These are phyloP conservation scores for Apiospora hydei DNA, from an alignment of 2,329 filamentous ascomycete genomes.

Conservation along the genomic window DNA sequence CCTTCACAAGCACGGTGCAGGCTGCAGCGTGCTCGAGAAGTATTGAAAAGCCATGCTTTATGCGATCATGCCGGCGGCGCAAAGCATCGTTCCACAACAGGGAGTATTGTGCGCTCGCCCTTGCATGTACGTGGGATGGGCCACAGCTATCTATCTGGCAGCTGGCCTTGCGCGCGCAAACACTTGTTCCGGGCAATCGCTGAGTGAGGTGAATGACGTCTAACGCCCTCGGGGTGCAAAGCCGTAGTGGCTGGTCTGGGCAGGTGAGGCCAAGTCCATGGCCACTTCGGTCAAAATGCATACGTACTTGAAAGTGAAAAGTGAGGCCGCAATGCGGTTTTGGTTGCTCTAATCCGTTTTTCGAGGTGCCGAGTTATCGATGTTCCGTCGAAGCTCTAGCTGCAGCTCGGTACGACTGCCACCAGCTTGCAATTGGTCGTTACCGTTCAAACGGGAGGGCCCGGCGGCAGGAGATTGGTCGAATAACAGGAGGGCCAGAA, in stretches of 20 bases:
- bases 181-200: neutral
- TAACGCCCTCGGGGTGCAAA: conserved; percentile 3
- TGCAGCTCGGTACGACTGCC: conserved; percentile 19
- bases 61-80: conserved; percentile 4
- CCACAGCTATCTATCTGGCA: neutral
- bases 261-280: neutral
- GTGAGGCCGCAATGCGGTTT: neutral
- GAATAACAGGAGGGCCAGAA: conserved; percentile 5
- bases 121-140: conserved; percentile 6
- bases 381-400: conserved; percentile 21
- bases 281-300: neutral
- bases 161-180: neutral
- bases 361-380: conserved; percentile 13
- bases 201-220: neutral
- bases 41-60: conserved; percentile 11
- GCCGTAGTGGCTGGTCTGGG: neutral
- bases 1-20: conserved; percentile 3
- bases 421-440: conserved; percentile 17
- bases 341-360: neutral
- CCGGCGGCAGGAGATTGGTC: conserved; percentile 11
- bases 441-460: conserved; percentile 19
- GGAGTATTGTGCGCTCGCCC: neutral
- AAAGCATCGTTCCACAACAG: conserved; percentile 3
- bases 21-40: conserved; percentile 18
- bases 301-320: conserved; percentile 7